Base-by-base conservation (phyloP, 1,284 basidiomycete genomes). In the Boletellus deceptivus region DNA sequence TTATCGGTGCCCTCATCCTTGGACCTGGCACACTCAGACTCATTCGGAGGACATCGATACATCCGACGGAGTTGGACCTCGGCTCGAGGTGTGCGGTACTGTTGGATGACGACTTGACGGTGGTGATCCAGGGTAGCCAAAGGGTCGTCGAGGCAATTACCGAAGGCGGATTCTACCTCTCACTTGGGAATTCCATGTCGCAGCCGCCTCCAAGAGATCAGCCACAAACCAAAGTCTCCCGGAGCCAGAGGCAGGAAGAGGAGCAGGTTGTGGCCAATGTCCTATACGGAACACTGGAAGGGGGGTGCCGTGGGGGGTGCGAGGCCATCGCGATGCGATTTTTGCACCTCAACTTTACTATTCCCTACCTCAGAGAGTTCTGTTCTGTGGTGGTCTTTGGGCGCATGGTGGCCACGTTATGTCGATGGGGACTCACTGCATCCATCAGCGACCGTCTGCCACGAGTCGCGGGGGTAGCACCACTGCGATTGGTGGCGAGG, bases 11-110 rank as follows among this genome's bases (percentile, higher is more conserved):
- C 13, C 48, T 61, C 37, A 38, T 56, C 13, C 46, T 60, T 1
- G 59, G 58, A 16, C 51, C 52, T 7, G 55, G 60, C 9, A 47
- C 37, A 3, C 55, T 60, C 27, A 62, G 46, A 1, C 52, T 60
- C 48, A 49, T 46, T 16, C 58, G 46, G 34, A 46, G 58, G 43
- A 51, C 58, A 0, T 20, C 39, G 1, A 17, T 48, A n/a, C 50
- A 50, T 4, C 49, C 55, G 1, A 25, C 42, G 1, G 59, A 50
- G 41, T 39, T 50, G 35, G 54, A 53, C 22, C 35, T 50, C 0
- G 51, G 49, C 20, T 35, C 45, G 0, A 58, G 58, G 22, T 62
- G 20, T 20, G 20, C 20, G 20, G 20, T 20, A 20, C 20, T 20
- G 3, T 20, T 20, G 20, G 20, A 20, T 20, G 20, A 20, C 20